Base-by-base conservation (phyloP, 768 basidiomycete species). In the Galerina marginata region DNA sequence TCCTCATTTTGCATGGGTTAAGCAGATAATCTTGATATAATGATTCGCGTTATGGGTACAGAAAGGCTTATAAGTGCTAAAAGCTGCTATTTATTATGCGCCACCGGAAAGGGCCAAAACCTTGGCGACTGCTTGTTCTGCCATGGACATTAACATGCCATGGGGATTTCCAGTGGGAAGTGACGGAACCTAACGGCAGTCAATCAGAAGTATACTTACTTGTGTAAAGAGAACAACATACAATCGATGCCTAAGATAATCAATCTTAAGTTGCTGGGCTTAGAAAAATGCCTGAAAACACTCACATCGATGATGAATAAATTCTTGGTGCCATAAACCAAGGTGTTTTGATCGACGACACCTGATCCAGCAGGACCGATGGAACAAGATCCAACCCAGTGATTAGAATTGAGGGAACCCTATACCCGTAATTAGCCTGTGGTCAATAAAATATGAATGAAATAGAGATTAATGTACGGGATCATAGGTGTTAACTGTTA, bases 101-200 rank as follows among this genome's bases (percentile, higher is more conserved):
- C 85, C 85, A 6, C 85, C 84, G 29, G 79, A 58, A 25, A 86
- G 72, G 9, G 83, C 84, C 48, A 87, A 69, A 65, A 88, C 82
- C 69, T 79, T 86, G 14, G 83, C 76, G 2, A 80, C 82, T 14
- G 79, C 86, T 65, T 86, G 84, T 67, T 87, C 86, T 2, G 85
- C 84, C 45, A 78, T 78, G 0, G 83, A 78, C 84, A 87, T 85
- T 59, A 87, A 71, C 52, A 74, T 68, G 14, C 81, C 85, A 56
- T 84, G 83, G 2, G 86, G 86, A 66, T 87, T 87, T 36, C 85
- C 84, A 62, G 80, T 80, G 4, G 86, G 85, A 67, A 87, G 72
- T 11, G 80, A 77, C 12, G 85, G 84, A 49, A 85, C 76, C 77
- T 80, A 58, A 20, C 43, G 59, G 60, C 33, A 49, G 20, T 9